Conservation (phyloP, 2,329 filamentous ascomycete genomes). For the Ophiostoma angusticollis region DNA sequence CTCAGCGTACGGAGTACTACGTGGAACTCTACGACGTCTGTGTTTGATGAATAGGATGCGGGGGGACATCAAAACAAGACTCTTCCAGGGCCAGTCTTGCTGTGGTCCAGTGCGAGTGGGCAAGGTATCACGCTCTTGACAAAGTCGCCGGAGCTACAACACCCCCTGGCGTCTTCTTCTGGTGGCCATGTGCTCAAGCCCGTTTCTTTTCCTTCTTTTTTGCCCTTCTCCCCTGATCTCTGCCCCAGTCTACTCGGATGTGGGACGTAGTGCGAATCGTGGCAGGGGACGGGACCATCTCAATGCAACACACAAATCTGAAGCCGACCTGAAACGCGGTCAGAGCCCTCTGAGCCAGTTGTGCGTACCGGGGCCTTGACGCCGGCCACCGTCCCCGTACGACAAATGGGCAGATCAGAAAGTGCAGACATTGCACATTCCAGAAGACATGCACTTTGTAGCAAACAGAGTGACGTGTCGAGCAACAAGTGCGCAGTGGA, state of each 20-base stretch:
- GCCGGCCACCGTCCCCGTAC: too few relatives aligned
- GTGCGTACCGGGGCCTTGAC: not conserved
- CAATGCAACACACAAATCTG: slow-evolving; percentile 13
- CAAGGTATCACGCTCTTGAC: too few relatives aligned
- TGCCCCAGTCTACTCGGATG: too few relatives aligned
- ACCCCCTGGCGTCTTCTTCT: not conserved
- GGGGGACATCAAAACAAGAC: too few relatives aligned
- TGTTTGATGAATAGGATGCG: not conserved
- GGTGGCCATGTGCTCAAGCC: not conserved
- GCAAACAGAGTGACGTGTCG: too few relatives aligned
- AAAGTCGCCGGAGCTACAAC: too few relatives aligned
- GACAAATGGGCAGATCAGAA: too few relatives aligned
- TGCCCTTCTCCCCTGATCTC: not conserved
- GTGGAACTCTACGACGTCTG: not conserved
- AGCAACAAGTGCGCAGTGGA: too few relatives aligned
- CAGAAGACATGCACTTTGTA: too few relatives aligned
- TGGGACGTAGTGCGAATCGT: not conserved
- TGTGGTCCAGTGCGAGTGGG: too few relatives aligned
- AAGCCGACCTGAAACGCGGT: slow-evolving; percentile 20
- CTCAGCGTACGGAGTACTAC: not conserved
- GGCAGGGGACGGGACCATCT: slow-evolving; percentile 2
- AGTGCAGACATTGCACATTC: too few relatives aligned
- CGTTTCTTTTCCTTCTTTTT: not conserved
- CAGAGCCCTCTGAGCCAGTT: slow-evolving; percentile 1
- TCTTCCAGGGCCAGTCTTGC: too few relatives aligned